Percentiles rank a stretch among this genome's conserved stretches.
Evolutionary conservation across 2,329 filamentous ascomycete species (phyloP).

Genomic region (Sclerotinia trifoliorum): DNA sequence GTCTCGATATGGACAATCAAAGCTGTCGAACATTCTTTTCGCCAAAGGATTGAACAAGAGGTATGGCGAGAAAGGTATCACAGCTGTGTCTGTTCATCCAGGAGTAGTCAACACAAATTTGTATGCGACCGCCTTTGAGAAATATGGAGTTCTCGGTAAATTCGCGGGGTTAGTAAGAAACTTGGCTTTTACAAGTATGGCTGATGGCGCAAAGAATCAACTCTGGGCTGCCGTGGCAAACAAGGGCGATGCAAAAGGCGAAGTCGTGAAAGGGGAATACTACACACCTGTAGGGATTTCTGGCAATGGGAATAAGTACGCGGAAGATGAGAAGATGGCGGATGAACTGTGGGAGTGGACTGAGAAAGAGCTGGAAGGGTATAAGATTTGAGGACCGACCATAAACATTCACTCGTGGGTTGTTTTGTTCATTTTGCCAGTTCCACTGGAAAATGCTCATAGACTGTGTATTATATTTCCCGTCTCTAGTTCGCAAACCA

Average conservation of each 20-base stretch:
- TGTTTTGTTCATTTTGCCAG: background rate
- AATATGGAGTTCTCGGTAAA: constrained; percentile 14
- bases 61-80: constrained; percentile 41
- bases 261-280: constrained; percentile 39
- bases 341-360: constrained; percentile 41
- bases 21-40: constrained; percentile 50
- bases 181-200: constrained; percentile 16
- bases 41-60: constrained; percentile 43
- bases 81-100: constrained; percentile 44
- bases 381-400: constrained; percentile 8
- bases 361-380: constrained; percentile 35
- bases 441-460: background rate
- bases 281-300: constrained; percentile 43
- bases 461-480: background rate
- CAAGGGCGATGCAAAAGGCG: constrained; percentile 29
- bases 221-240: constrained; percentile 43
- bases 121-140: constrained; percentile 3
- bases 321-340: constrained; percentile 37
- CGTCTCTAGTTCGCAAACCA: background rate
- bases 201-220: constrained; percentile 43
- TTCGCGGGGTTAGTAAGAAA: constrained; percentile 2
- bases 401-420: background rate
- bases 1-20: constrained; percentile 46
- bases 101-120: constrained; percentile 36
- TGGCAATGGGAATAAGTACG: constrained; percentile 30